Evolutionary conservation across 116 monocot genomes (phyloP).

Genomic region (Cymodocea nodosa): DNA sequence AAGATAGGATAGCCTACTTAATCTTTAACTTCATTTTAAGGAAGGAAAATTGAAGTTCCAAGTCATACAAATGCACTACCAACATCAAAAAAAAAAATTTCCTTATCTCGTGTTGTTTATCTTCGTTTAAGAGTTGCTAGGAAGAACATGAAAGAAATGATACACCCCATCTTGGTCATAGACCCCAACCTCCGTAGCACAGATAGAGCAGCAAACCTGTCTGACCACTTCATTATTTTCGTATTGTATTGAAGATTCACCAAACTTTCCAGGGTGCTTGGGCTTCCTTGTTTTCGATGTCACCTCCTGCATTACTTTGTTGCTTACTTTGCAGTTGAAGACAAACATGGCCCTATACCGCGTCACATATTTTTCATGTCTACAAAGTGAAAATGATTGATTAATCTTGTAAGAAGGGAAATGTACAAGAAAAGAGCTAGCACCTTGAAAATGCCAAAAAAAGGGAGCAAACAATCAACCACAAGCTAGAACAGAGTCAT

Average conservation of each 20-base stretch:
- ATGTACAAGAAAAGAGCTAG: neutral
- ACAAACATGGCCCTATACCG: conserved; percentile 98
- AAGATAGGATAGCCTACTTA: no score
- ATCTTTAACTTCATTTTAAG: no score
- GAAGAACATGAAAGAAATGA: conserved; percentile 88
- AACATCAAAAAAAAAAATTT: no score
- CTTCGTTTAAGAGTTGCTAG: conserved; percentile 53
- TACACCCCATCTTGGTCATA: conserved; percentile 72
- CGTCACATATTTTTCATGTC: conserved; percentile 87
- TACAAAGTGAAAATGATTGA: conserved; percentile 11
- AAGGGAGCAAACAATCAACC: no score
- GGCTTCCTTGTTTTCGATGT: conserved; percentile 6
- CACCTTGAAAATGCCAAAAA: no score
- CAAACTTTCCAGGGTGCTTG: conserved; percentile 10
- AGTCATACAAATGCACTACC: no score
- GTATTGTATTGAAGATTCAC: conserved; percentile 7
- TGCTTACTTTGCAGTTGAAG: conserved; percentile 56
- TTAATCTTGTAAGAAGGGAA: neutral
- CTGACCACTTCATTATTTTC: conserved; percentile 18
- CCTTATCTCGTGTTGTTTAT: no score
- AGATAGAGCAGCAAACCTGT: conserved; percentile 72
- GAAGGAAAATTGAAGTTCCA: no score
- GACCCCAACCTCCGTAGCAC: conserved; percentile 82
- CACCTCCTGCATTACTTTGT: conserved; percentile 35
- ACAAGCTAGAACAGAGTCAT: no score